These are phyloP conservation scores for Lasiodiplodia sp. DNA, from an alignment of 2,329 filamentous ascomycete species.

Conservation along the genomic window DNA sequence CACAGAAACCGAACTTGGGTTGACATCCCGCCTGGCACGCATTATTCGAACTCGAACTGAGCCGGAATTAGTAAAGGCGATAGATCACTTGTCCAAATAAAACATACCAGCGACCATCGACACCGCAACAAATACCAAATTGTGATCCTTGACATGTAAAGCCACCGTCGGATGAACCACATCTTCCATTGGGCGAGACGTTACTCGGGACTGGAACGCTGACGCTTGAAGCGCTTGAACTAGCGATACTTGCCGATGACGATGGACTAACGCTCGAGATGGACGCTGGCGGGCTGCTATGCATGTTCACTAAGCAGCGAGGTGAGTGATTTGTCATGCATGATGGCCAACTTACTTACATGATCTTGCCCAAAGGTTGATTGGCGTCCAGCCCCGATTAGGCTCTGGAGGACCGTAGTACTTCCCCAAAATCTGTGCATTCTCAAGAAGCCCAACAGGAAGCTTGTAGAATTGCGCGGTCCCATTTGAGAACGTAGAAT, in stretches of 20 bases:
- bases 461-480: constrained; percentile 43
- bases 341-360: not conserved
- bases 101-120: constrained; percentile 8
- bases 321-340: not conserved
- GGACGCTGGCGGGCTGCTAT: not conserved
- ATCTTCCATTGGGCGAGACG: constrained; percentile 6
- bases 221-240: constrained; percentile 14
- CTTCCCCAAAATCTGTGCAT: constrained; percentile 39
- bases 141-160: constrained; percentile 2
- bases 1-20: constrained; percentile 12
- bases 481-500: constrained; percentile 40
- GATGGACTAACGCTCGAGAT: not conserved
- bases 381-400: constrained; percentile 36
- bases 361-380: constrained; percentile 34
- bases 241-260: not conserved
- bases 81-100: no score
- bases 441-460: constrained; percentile 36
- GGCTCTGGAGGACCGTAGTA: constrained; percentile 38
- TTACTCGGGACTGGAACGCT: constrained; percentile 6
- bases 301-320: constrained; percentile 2
- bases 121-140: constrained; percentile 5
- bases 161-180: not conserved
- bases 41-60: not conserved
- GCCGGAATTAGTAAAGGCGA: not conserved
- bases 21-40: constrained; percentile 14